Evolutionary conservation across 78 protist genomes (phyloP), one percentile per base, ranked within the genome.

Genomic region (Tieghemostelium lacteum): DNA sequence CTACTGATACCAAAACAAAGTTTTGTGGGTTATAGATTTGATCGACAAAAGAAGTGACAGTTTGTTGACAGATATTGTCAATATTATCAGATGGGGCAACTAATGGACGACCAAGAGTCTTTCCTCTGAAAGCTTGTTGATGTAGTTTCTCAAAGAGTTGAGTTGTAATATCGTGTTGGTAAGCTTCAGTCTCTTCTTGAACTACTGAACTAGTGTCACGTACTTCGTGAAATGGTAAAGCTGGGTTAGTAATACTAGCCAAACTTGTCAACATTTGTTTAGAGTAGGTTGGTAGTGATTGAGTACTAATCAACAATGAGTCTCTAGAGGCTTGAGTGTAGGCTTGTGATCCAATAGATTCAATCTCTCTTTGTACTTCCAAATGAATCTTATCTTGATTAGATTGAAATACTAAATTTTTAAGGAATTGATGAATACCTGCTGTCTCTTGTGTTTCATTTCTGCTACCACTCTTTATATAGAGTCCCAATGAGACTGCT

Each of bases 31-130:
- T 42, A 71, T 58, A 83, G 39, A 42, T 34, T 10, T 37, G 16
- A 54, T 83, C 58, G 49, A 63, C 91, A 37, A 34, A 66, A 5
- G 40, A 22, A 19, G 1, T 31, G n/a, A 83, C 91, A n/a, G 26
- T n/a, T 5, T 83, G 78, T 31, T 26, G 26, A 1, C 45, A 17
- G 50, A 83, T 26, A 26, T 66, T 55, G 8, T 22, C 67, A 20
- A 83, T 5, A 50, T 83, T 83, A 63, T 78, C 57, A 16, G 28
- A 17, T 83, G 91, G 91, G 0, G 91, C 91, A 58, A 83, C 91
- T 33, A 83, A 58, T 83, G 91, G 91, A 83, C 91, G 91, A 69
- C 91, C 91, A 62, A 83, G 78, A 33, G 91, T 83, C 29, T 73
- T 58, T 45, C 91, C 91, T 37, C 91, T 61, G 70, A 39, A 83